Evolutionary conservation across 331 rosid species (phyloP).

Genomic region (Malus hybrid): DNA sequence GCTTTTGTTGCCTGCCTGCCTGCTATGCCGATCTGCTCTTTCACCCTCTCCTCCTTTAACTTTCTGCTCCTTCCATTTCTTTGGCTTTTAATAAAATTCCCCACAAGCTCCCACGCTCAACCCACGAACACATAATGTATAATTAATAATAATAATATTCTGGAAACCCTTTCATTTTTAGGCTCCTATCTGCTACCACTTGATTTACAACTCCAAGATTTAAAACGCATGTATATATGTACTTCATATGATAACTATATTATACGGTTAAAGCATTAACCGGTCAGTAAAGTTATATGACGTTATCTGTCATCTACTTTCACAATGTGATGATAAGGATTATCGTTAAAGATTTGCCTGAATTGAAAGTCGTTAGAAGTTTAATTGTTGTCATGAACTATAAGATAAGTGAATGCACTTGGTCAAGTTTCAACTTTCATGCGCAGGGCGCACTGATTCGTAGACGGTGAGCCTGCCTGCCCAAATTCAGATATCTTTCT

Average conservation of each 20-base stretch:
- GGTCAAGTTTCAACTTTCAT: background rate
- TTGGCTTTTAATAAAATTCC: background rate
- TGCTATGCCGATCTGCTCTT: background rate
- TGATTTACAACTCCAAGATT: background rate
- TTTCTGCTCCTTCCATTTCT: slow-evolving; percentile 3
- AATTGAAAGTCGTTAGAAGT: background rate
- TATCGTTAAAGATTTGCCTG: too few species aligned
- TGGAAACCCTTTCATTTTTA: background rate
- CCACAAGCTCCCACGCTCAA: background rate
- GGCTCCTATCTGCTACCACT: background rate
- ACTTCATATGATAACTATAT: background rate
- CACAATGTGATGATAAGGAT: background rate
- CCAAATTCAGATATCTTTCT: background rate
- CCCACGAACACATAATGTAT: background rate
- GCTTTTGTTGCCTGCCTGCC: background rate
- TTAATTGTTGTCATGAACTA: background rate
- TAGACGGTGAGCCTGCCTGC: background rate
- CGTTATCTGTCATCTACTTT: too few species aligned
- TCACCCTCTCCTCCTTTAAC: slow-evolving; percentile 10
- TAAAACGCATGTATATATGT: background rate
- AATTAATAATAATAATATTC: too few species aligned
- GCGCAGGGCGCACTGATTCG: background rate
- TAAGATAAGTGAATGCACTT: background rate
- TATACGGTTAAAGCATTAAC: too few species aligned
- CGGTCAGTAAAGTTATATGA: background rate